Base-by-base conservation (phyloP, 1,284 basidiomycete species). In the Tetrapyrgos nigripes region DNA sequence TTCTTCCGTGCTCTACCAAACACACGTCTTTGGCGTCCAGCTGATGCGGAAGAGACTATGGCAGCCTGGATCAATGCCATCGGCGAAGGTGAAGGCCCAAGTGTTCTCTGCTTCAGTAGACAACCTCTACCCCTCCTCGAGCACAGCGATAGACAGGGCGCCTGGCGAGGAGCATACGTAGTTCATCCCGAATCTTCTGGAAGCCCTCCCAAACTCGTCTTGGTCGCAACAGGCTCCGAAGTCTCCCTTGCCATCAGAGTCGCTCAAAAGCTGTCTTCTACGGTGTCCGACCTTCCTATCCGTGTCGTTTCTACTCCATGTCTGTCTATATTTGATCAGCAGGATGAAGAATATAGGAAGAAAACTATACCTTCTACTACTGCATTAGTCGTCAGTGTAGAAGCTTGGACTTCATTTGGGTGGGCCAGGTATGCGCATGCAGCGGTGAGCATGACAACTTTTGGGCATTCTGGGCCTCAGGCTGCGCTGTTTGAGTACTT, bases 41-140 rank as follows among this genome's bases (percentile, higher is more conserved):
- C 62, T 10, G 64, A 65, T 50, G 64, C 59, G 5, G 62, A 64
- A 27, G 64, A 65, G 43, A 48, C 53, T 28, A 50, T 56, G 46
- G 54, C 47, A 10, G 54, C 54, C 21, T 56, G 54, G 54, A 49
- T 53, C 13, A 46, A 58, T 43, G 33, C 45, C 10, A 45, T 48
- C 83, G 60, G 48, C 26, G 75, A 71, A 62, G 70, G 79, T 65
- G 88, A 29, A 31, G 27, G 85, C 53, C 89, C 89, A n/a, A 88
- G 87, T 47, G 78, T 88, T 61, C 76, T 89, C 63, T 77, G 77
- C 53, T 81, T 88, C 61, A 83, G 85, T 52, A 82, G 87, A 58
- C 87, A 89, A 74, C 85, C 87, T 79, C 79, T 91, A 55, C 88
- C 89, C 57, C 89, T 91, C 73, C 83, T 92, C 67, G 86, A 86